Base-by-base conservation (phyloP, 495 filamentous ascomycete genomes). In the Viridothelium virens region DNA sequence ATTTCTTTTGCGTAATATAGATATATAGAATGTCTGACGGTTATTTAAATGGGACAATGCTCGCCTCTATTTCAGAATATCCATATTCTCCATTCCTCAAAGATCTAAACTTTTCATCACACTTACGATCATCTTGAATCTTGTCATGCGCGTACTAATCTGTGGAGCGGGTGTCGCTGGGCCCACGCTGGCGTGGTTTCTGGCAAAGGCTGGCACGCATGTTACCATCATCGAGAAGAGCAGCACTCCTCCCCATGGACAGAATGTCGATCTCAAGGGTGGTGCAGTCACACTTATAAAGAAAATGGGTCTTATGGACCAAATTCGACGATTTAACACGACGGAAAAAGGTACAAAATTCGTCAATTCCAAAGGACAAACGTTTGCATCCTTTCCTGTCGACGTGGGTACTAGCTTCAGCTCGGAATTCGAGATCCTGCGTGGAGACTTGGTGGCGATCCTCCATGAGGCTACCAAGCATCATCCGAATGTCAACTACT, bases 351-450 rank as follows among this genome's bases (percentile, higher is more conserved):
- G 69, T n/a, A 53, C 68, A 18, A 25, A 56, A 1, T 67, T 71
- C 38, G 47, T 74, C 18, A 31, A 68, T 46, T 5, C 56, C 5
- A 47, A 68, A 31, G 71, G 73, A 18, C 59, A 61, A 9, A 63
- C 66, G 1, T 61, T 70, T 12, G 73, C 67, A 16, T 39, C 47
- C 16, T 70, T 73, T 47, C 36, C 36, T 38, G 31, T 38, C n/a
- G 18, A 11, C 14, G 61, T 6, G 6, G 36, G 48, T 53, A n/a
- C 48, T 14, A 53, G 48, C 48, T n/a, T 67, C 12, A 73, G 69
- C 39, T 66, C 61, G 14, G 71, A 73, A 59, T 71, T 62, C 56
- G 73, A 74, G 61, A 72, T 73, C 47, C 62, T 73, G 14, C 67
- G 73, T 10, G 73, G 66, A 31, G 70, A 69, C 16, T 56, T 74